Evolutionary conservation across 2,329 filamentous ascomycete genomes (phyloP).

Genomic region (Alternaria viburni): DNA sequence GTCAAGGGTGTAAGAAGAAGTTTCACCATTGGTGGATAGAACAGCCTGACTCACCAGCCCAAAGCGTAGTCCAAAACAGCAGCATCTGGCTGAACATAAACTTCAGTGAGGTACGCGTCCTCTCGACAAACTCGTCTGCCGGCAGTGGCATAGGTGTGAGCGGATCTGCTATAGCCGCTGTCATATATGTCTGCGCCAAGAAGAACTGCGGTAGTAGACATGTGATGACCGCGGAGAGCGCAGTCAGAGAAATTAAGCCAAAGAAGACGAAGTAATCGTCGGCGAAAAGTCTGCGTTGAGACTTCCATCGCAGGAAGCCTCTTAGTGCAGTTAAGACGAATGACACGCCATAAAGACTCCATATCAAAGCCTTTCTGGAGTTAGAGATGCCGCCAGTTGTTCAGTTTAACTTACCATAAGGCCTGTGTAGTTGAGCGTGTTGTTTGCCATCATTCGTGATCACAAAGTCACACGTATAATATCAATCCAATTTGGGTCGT

Average conservation of each 20-base stretch:
- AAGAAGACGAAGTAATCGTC: neutral
- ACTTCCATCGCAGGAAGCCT: neutral
- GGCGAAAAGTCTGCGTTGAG: neutral
- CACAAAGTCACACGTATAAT: too few relatives aligned
- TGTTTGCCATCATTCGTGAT: too few relatives aligned
- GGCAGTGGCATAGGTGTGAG: neutral
- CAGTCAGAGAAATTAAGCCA: neutral
- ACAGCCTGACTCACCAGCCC: neutral
- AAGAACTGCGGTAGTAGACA: slow-evolving; percentile 8
- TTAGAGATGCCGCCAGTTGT: too few relatives aligned
- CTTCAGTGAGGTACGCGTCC: slow-evolving; percentile 2
- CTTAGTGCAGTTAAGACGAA: neutral
- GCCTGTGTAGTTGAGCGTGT: too few relatives aligned
- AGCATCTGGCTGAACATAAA: slow-evolving; percentile 14
- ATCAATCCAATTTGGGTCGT: too few relatives aligned
- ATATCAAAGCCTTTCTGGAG: neutral
- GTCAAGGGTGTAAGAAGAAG: too few relatives aligned
- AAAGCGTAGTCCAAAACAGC: slow-evolving; percentile 10
- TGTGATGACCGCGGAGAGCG: neutral
- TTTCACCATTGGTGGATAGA: too few relatives aligned
- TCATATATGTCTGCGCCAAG: neutral
- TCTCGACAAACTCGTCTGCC: neutral
- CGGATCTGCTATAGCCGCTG: neutral
- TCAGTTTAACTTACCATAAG: too few relatives aligned
- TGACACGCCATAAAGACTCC: neutral